phyloP scores from a whole-genome alignment of 1,139 yeast species.

The Yamadazyma triangularis region DNA sequence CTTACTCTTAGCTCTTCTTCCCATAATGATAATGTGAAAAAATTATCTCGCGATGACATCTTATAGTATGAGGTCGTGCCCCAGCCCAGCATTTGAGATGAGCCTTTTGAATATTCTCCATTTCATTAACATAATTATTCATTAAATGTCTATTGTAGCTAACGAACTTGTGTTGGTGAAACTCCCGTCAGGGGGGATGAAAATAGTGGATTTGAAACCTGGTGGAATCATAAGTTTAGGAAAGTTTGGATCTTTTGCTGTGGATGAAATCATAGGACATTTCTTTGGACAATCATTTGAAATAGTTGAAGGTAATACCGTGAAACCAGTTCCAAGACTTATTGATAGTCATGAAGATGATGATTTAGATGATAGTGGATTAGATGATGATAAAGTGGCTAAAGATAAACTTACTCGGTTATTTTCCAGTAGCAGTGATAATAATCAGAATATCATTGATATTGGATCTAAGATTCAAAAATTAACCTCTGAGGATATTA shows the following conservation, averaged over 20 bases:
- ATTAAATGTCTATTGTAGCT: too few species aligned
- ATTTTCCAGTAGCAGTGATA: slow-evolving; percentile 47
- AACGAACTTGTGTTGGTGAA: slow-evolving; percentile 66
- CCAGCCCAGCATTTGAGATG: too few species aligned
- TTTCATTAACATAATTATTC: too few species aligned
- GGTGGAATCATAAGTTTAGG: slow-evolving; percentile 70
- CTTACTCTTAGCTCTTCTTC: slow-evolving; percentile 87
- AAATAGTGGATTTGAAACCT: slow-evolving; percentile 60
- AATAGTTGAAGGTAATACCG: slow-evolving; percentile 55
- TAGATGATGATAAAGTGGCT: slow-evolving; percentile 22
- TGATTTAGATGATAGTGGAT: slow-evolving; percentile 21
- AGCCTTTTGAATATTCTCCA: too few species aligned
- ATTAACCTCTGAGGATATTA: slow-evolving; percentile 72
- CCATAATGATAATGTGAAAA: slow-evolving; percentile 44
- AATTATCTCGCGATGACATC: neutral
- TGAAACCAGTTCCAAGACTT: slow-evolving; percentile 44
- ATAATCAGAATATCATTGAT: slow-evolving; percentile 69
- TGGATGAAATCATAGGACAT: slow-evolving; percentile 70
- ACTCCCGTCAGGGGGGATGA: slow-evolving; percentile 77
- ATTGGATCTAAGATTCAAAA: slow-evolving; percentile 74
- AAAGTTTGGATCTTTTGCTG: slow-evolving; percentile 83
- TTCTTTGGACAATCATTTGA: slow-evolving; percentile 91
- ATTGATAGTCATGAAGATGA: slow-evolving; percentile 23
- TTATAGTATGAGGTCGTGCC: too few species aligned
- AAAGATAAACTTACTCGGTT: slow-evolving; percentile 36